Evolutionary conservation across 1,139 yeast genomes (phyloP), one percentile per base, ranked within the genome.

Genomic region (Taiozyma sp.): DNA sequence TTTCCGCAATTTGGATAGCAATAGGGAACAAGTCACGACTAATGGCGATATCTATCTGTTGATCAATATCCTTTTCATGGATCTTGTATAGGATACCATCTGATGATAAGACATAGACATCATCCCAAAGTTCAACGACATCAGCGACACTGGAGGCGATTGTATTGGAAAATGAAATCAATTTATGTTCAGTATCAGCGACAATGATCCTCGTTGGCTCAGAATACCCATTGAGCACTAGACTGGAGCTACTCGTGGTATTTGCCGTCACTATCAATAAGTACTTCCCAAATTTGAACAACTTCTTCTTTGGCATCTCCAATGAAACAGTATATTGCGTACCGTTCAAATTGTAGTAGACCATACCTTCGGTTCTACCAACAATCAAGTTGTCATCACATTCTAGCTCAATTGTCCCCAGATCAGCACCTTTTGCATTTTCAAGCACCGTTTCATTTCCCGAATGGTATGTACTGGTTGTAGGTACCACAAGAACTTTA

Each of bases 381-480:
- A 71, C 62, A 6, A 70, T 55, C 39, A 70, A 60, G 39, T 64
- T 68, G 23, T 62, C 53, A 6, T 62, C 61, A 12, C 59, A 62
- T 27, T 61, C 63, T 19, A 80, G 61, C 19, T 74, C 80, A 43
- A 80, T 74, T 62, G 97, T 90, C 46, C 85, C 80, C 50, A 90
- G 70, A 55, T 84, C 88, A 1, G 88, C 87, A 1, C 98, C 98
- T 10, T 71, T 65, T 40, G 70, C 67, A 23, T 75, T 75, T 36
- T 91, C 92, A 34, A 93, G 70, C 0, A 87, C 65, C 24, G 77
- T 70, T 40, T 81, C 82, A 0, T 90, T 85, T 52, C 80, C 79
- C 0, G 92, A 87, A 52, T 81, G 83, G 64, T 87, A 87, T 57
- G 89, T 75, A 0, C 96, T 96, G 1, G 84, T 78, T 1, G 97